Evolutionary conservation across 2,329 filamentous ascomycete species (phyloP).

Genomic region (Septoria petroselini): DNA sequence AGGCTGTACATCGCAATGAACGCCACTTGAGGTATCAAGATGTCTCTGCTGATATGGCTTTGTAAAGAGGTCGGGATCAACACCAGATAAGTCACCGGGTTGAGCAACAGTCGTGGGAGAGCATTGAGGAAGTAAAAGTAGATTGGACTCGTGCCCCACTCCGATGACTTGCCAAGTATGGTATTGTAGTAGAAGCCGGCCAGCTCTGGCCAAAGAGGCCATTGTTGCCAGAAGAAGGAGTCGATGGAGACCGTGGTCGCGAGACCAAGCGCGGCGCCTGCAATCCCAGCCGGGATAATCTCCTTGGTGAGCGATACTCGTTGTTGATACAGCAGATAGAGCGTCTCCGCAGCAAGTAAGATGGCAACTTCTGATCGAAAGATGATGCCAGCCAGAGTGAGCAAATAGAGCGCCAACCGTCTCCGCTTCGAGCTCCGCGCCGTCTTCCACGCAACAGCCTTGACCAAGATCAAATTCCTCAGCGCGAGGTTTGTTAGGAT

Average conservation of each 20-base stretch:
- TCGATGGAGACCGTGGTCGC: slow-evolving; percentile 71
- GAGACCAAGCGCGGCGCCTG: slow-evolving; percentile 65
- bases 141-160: slow-evolving; percentile 85
- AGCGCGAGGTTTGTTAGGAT: slow-evolving; percentile 68
- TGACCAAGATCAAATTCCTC: slow-evolving; percentile 50
- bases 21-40: slow-evolving; percentile 63
- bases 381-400: slow-evolving; percentile 76
- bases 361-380: slow-evolving; percentile 89
- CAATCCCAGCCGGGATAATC: slow-evolving; percentile 64
- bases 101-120: slow-evolving; percentile 77
- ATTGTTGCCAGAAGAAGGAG: slow-evolving; percentile 86
- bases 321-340: slow-evolving; percentile 59
- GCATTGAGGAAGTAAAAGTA: slow-evolving; percentile 81
- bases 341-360: slow-evolving; percentile 65
- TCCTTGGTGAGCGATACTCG: slow-evolving; percentile 54
- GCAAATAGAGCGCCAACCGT: slow-evolving; percentile 65
- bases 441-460: slow-evolving; percentile 39
- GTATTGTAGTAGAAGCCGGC: slow-evolving; percentile 90
- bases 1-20: slow-evolving; percentile 80
- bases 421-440: slow-evolving; percentile 48
- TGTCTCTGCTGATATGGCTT: slow-evolving; percentile 52
- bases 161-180: slow-evolving; percentile 72
- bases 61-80: slow-evolving; percentile 51
- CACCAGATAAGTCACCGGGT: slow-evolving; percentile 62
- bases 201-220: slow-evolving; percentile 81